A percentile compares a stretch with the other conserved stretches of the same genome.
phyloP scores from a whole-genome alignment of 768 basidiomycete species.

The Mycena latifolia region DNA sequence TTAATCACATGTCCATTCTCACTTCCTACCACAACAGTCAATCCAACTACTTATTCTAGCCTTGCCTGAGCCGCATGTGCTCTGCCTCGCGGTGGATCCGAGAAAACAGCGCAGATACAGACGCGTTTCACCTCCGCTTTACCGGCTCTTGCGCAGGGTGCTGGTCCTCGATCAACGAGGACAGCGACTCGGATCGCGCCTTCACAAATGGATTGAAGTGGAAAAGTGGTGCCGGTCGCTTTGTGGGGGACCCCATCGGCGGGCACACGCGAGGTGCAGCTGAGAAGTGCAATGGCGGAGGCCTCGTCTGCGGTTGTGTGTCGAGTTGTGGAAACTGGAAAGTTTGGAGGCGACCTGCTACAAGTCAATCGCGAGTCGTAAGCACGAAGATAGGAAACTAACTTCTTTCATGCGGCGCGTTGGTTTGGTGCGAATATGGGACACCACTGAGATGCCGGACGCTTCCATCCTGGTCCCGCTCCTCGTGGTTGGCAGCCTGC shows the following conservation, averaged over 20 bases:
- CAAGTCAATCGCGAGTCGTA: background rate
- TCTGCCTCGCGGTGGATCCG: slow-evolving; percentile 28
- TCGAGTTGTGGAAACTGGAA: slow-evolving; percentile 22
- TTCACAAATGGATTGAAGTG: slow-evolving; percentile 43
- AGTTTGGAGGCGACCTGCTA: slow-evolving; percentile 6
- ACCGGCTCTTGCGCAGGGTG: background rate
- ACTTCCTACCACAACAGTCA: background rate
- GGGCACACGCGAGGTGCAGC: background rate
- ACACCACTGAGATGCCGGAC: background rate
- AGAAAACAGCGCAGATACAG: slow-evolving; percentile 24
- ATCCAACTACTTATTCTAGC: background rate
- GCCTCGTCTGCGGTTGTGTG: background rate
- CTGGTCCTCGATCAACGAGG: slow-evolving; percentile 36
- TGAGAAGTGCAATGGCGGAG: background rate
- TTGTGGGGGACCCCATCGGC: slow-evolving; percentile 15
- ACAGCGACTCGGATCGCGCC: slow-evolving; percentile 44
- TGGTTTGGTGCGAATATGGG: background rate
- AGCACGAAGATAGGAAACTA: background rate
- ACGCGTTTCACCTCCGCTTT: slow-evolving; percentile 24
- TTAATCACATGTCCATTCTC: background rate
- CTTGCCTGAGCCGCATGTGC: slow-evolving; percentile 13
- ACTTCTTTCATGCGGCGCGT: slow-evolving; percentile 5
- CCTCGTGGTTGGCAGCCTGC: background rate
- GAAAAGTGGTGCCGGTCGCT: slow-evolving; percentile 40
- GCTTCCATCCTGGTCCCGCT: slow-evolving; percentile 6